Percentiles rank a stretch among this genome's conserved stretches.
phyloP scores from a whole-genome alignment of 2,329 filamentous ascomycete genomes.

The Dactylellina cionopaga region DNA sequence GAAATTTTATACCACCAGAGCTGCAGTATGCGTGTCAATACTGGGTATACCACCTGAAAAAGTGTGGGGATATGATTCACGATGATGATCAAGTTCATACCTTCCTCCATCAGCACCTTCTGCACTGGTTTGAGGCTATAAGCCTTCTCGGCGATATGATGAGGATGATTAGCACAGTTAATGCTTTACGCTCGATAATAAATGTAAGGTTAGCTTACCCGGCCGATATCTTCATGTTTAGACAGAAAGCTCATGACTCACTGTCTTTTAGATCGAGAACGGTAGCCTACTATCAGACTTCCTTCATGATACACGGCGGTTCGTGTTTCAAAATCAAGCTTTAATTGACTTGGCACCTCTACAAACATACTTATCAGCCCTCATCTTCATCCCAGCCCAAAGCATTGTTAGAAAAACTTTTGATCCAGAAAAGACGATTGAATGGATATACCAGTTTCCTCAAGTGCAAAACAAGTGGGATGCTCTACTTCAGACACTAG shows the following conservation, averaged over 20 bases:
- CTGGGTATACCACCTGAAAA: slow-evolving; percentile 56
- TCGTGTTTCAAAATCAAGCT: background rate
- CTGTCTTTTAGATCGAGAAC: background rate
- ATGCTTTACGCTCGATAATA: background rate
- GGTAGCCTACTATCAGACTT: background rate
- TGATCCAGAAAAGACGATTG: background rate
- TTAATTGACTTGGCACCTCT: background rate
- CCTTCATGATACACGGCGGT: background rate
- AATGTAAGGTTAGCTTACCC: background rate
- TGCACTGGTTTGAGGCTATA: slow-evolving; percentile 61
- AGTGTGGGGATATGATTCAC: slow-evolving; percentile 57
- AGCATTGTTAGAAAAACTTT: background rate
- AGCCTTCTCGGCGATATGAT: slow-evolving; percentile 57
- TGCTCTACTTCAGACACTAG: background rate
- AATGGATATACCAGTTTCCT: background rate
- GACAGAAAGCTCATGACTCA: background rate
- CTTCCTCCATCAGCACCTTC: slow-evolving; percentile 59
- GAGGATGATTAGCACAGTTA: slow-evolving; percentile 48
- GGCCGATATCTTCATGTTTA: background rate
- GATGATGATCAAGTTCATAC: slow-evolving; percentile 56
- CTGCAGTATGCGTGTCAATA: slow-evolving; percentile 60
- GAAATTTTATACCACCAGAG: slow-evolving; percentile 58
- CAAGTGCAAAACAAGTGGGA: background rate
- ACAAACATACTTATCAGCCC: background rate
- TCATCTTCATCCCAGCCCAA: background rate